phyloP scores from a whole-genome alignment of 139 green algal species.

The Pseudopediastrum boryanum region DNA sequence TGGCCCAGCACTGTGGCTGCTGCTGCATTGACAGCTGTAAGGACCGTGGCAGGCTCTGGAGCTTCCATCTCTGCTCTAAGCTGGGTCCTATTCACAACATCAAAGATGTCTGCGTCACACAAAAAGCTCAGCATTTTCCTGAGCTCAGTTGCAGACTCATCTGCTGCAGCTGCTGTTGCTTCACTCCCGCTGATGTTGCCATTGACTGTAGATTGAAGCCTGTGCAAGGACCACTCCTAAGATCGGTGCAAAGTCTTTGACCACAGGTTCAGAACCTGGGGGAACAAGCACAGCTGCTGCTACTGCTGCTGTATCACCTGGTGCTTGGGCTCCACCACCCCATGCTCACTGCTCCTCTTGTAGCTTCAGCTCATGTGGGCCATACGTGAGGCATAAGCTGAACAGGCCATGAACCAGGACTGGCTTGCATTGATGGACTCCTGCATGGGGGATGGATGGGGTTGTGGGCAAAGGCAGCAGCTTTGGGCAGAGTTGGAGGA shows the following conservation, averaged over 20 bases:
- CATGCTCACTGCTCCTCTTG: not conserved
- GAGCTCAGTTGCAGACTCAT: constrained; percentile 22
- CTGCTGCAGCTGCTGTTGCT: not conserved
- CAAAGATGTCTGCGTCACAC: constrained; percentile 28
- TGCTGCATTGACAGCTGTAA: constrained; percentile 1
- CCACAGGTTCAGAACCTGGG: not conserved
- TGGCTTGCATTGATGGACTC: constrained; percentile 81
- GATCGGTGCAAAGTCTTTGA: constrained; percentile 17
- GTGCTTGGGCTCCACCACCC: not conserved
- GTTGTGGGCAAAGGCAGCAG: not conserved
- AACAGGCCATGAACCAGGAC: constrained; percentile 87
- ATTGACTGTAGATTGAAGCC: not conserved
- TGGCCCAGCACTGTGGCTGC: not conserved
- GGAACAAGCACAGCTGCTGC: not conserved
- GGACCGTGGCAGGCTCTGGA: not conserved
- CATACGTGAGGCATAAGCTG: constrained; percentile 64
- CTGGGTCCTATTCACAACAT: not conserved
- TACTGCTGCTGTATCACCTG: not conserved
- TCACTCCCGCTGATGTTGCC: not conserved
- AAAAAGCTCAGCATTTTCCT: constrained; percentile 32
- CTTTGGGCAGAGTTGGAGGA: no score
- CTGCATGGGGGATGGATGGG: constrained; percentile 37
- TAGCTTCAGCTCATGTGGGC: constrained; percentile 46
- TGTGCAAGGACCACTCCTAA: constrained; percentile 22
- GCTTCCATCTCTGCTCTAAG: constrained; percentile 14